phyloP scores from a whole-genome alignment of 2,329 filamentous ascomycete genomes.

The Aspergillus fijiensis region DNA sequence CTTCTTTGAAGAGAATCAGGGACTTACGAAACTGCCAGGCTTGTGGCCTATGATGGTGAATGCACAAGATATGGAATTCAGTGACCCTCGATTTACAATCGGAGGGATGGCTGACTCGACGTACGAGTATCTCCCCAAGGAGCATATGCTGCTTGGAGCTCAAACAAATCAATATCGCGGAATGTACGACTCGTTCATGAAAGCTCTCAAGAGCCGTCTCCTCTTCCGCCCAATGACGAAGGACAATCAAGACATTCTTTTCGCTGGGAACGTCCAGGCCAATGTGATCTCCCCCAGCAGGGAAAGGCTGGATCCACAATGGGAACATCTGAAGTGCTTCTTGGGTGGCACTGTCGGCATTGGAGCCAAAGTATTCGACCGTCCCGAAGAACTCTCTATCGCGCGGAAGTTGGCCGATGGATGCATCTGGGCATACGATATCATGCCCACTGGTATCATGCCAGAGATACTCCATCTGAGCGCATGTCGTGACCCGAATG shows the following conservation, averaged over 20 bases:
- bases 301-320: conserved; percentile 36
- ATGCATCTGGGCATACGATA: conserved; percentile 62
- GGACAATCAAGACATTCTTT: conserved; percentile 41
- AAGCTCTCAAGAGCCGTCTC: conserved; percentile 41
- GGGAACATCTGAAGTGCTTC: conserved; percentile 61
- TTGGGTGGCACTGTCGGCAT: conserved; percentile 62
- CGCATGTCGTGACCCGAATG: conserved; percentile 45
- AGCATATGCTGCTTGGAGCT: conserved; percentile 47
- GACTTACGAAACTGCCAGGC: conserved; percentile 67
- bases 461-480: conserved; percentile 57
- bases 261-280: conserved; percentile 34
- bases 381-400: conserved; percentile 54
- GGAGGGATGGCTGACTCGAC: conserved; percentile 50
- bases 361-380: conserved; percentile 57
- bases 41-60: conserved; percentile 79
- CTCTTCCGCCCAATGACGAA: conserved; percentile 48
- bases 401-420: conserved; percentile 59
- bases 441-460: conserved; percentile 60
- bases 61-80: conserved; percentile 38
- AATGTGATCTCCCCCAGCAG: conserved; percentile 19
- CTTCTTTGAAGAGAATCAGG: conserved; percentile 71
- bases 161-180: conserved; percentile 42
- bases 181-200: conserved; percentile 45
- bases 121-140: conserved; percentile 53
- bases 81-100: conserved; percentile 40